Conservation (phyloP, 495 filamentous ascomycete species). For the Friedmanniomyces simplex region DNA sequence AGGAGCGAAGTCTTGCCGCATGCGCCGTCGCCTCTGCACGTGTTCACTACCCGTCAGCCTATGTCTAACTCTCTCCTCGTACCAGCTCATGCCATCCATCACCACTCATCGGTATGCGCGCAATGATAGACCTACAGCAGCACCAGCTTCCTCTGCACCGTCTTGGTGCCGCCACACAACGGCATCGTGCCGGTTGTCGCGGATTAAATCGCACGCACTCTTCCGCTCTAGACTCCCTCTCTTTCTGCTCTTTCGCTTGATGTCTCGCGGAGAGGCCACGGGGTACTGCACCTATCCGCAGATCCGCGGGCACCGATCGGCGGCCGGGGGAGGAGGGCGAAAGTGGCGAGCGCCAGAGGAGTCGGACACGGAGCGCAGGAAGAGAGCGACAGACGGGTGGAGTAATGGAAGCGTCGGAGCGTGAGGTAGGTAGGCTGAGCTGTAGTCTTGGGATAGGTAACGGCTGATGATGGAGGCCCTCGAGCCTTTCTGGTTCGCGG, state of each 20-base stretch:
- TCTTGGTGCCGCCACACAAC: slow-evolving; percentile 59
- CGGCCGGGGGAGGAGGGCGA: not conserved
- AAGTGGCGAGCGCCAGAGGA: not conserved
- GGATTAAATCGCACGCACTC: not conserved
- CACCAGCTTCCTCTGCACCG: slow-evolving; percentile 93
- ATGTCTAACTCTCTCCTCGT: not conserved
- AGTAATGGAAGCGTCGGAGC: too few relatives aligned
- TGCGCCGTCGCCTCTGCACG: slow-evolving; percentile 77
- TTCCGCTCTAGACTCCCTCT: not conserved
- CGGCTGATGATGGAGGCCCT: too few relatives aligned
- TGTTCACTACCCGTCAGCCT: slow-evolving; percentile 2
- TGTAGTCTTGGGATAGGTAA: too few relatives aligned
- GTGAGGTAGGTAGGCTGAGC: too few relatives aligned
- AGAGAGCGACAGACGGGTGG: not conserved
- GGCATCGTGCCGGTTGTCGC: slow-evolving; percentile 37
- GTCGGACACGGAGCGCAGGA: not conserved
- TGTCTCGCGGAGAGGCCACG: not conserved
- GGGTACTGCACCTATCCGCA: not conserved
- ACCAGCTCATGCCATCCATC: not conserved
- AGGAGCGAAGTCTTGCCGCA: slow-evolving; percentile 95
- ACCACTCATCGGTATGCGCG: not conserved
- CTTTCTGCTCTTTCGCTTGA: not conserved
- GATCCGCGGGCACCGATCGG: not conserved
- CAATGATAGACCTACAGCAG: slow-evolving; percentile 67
- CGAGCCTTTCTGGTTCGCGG: too few relatives aligned